Conservation (phyloP, 441 rosid species). For the Adansonia gregorii region DNA sequence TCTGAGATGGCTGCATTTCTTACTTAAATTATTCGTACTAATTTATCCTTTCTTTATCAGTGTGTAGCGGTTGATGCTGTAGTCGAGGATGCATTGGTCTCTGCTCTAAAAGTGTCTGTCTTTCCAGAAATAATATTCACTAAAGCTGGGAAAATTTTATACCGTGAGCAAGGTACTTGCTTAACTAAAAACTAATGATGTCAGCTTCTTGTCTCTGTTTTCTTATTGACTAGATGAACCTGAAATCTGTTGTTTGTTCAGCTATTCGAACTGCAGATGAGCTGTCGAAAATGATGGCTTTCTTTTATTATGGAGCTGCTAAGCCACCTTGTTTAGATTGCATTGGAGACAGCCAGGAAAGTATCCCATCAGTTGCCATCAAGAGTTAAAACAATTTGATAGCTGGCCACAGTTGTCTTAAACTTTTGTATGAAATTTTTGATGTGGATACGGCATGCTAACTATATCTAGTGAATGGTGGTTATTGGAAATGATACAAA, state of each 20-base stretch:
- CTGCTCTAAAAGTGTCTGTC: constrained; percentile 70
- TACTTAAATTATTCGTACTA: constrained; percentile 16
- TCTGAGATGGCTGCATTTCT: constrained; percentile 3
- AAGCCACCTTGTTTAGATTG: constrained; percentile 66
- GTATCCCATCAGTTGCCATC: constrained; percentile 52
- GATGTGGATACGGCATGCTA: neutral
- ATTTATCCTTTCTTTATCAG: constrained; percentile 40
- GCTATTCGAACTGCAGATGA: constrained; percentile 74
- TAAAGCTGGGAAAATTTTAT: constrained; percentile 81
- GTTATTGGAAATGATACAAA: neutral
- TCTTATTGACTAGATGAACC: constrained; percentile 10
- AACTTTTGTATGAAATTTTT: neutral
- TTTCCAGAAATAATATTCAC: constrained; percentile 89
- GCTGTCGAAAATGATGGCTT: constrained; percentile 88
- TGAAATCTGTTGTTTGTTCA: constrained; percentile 37
- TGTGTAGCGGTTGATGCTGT: constrained; percentile 93
- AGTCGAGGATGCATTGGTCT: constrained; percentile 66
- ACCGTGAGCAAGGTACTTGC: constrained; percentile 76
- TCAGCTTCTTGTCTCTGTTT: neutral
- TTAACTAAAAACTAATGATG: neutral
- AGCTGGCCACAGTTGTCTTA: neutral
- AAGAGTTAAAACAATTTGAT: constrained; percentile 15
- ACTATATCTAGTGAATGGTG: neutral
- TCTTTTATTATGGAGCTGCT: constrained; percentile 87
- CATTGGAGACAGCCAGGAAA: constrained; percentile 47